Evolutionary conservation across 345 rosid species (phyloP).

Genomic region (Eucalyptus pumila): DNA sequence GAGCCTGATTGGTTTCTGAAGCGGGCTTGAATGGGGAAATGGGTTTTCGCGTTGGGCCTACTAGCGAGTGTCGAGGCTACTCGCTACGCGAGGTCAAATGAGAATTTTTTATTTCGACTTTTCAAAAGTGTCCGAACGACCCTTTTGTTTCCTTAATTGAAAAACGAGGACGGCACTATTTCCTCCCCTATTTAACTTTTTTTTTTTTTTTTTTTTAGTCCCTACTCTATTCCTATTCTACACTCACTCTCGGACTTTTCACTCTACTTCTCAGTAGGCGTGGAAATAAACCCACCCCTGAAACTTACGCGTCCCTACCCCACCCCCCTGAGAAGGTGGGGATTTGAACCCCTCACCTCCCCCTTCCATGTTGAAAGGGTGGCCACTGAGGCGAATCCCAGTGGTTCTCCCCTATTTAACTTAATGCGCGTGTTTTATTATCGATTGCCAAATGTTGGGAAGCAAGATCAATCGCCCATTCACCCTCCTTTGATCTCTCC

Average conservation of each 20-base stretch:
- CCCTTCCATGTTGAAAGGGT: too few species aligned
- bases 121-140: neutral
- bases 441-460: neutral
- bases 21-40: neutral
- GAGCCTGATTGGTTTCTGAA: rapidly evolving
- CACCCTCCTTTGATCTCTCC: neutral
- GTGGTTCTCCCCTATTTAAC: neutral
- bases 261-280: too few species aligned
- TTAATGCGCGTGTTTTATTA: too few species aligned
- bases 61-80: too few species aligned
- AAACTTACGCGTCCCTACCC: too few species aligned
- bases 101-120: neutral
- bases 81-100: neutral
- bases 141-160: neutral
- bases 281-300: too few species aligned
- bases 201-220: too few species aligned
- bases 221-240: too few species aligned
- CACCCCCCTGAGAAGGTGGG: too few species aligned
- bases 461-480: neutral
- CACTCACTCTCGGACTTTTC: too few species aligned
- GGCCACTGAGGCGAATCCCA: too few species aligned
- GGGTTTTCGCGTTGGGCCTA: rapidly evolving
- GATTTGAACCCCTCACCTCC: too few species aligned
- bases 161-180: neutral
- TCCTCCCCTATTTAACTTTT: neutral